Evolutionary conservation across 345 rosid species (phyloP).

Genomic region (Triadica sebifera): DNA sequence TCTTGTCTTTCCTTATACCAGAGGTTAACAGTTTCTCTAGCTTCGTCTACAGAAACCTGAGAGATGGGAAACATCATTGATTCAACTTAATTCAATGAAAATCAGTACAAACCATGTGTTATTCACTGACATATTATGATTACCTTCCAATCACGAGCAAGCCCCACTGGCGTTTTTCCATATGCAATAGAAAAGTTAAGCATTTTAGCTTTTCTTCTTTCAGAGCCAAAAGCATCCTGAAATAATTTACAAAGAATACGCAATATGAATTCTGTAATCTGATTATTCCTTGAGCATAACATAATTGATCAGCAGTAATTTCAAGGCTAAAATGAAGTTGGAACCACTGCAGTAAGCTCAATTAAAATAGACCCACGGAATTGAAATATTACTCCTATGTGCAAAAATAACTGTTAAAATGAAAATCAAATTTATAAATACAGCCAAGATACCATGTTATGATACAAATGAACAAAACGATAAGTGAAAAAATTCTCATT

Average conservation of each 20-base stretch:
- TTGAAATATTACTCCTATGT: background rate
- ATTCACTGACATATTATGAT: constrained; percentile 6
- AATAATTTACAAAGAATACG: constrained; percentile 9
- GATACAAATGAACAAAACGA: background rate
- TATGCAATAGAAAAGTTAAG: constrained; percentile 98
- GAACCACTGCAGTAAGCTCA: background rate
- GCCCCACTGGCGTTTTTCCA: constrained; percentile 87
- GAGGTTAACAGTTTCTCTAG: constrained; percentile 71
- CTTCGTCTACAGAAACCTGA: constrained; percentile 83
- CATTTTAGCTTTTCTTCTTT: constrained; percentile 94
- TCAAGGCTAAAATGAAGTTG: background rate
- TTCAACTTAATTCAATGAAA: constrained; percentile 4
- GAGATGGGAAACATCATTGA: constrained; percentile 2
- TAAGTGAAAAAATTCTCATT: background rate
- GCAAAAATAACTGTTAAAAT: background rate
- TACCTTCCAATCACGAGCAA: constrained; percentile 97
- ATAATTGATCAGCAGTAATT: background rate
- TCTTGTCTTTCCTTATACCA: constrained; percentile 93
- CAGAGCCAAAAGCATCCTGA: constrained; percentile 80
- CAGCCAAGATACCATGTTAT: background rate
- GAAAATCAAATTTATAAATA: background rate
- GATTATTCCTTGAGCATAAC: background rate
- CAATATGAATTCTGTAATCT: background rate
- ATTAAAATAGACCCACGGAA: background rate
- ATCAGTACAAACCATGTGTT: constrained; percentile 1